These are phyloP conservation scores for Sporopachydermia cereana DNA, from an alignment of 1,139 yeast species.

Conservation along the genomic window DNA sequence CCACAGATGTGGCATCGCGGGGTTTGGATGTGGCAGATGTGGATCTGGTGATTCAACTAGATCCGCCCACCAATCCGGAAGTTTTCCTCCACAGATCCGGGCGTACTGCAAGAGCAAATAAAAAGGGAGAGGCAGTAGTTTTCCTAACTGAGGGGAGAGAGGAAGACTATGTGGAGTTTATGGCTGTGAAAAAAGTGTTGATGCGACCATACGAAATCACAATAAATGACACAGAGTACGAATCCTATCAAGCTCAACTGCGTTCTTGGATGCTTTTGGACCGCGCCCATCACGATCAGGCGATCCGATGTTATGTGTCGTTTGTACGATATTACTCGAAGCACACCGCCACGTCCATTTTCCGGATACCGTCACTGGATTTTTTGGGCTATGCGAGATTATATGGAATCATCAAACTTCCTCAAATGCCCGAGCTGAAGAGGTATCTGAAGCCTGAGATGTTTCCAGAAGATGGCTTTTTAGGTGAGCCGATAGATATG, in stretches of 20 bases:
- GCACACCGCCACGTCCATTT: conserved; percentile 86
- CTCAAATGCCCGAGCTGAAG: conserved; percentile 86
- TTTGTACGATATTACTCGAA: conserved; percentile 75
- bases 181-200: conserved; percentile 59
- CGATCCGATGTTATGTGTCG: conserved; percentile 72
- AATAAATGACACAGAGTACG: conserved; percentile 11
- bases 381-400: conserved; percentile 60
- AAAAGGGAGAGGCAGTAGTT: conserved; percentile 66
- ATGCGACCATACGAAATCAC: conserved; percentile 30
- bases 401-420: conserved; percentile 75
- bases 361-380: conserved; percentile 62
- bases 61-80: conserved; percentile 87
- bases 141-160: conserved; percentile 66
- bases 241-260: conserved; percentile 22
- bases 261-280: conserved; percentile 57
- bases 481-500: conserved; percentile 49
- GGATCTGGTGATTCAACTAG: conserved; percentile 75
- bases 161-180: conserved; percentile 68
- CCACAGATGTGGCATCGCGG: conserved; percentile 59
- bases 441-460: conserved; percentile 34
- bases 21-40: conserved; percentile 92
- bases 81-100: conserved; percentile 86
- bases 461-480: conserved; percentile 49
- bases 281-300: conserved; percentile 69
- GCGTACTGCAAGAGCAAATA: conserved; percentile 85